Evolutionary conservation across 2,329 filamentous ascomycete species (phyloP), one percentile per base, ranked within the genome.

Genomic region (Dothiorella sarmentorum): DNA sequence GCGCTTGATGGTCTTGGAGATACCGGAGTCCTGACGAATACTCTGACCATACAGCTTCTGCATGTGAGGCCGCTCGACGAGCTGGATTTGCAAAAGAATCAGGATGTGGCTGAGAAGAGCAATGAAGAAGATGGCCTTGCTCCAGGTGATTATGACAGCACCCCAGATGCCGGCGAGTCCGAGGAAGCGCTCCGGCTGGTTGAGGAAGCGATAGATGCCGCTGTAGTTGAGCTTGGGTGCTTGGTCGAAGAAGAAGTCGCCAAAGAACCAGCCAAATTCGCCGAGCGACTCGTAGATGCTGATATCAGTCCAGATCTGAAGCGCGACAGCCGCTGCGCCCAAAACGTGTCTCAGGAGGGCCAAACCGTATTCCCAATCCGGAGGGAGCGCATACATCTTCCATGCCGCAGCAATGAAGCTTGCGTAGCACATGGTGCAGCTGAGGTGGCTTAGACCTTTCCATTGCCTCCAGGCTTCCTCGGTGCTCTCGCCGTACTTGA

Each of bases 181-280:
- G 63, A 99, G 87, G 37, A 97, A 87, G 59, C 93, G 88, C 73
- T 99, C 94, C 0, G 94, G 94, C 69, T 97, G 99, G 77, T 99
- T 99, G 64, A 99, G 80, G 76, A 96, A 99, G 47, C 94, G 91
- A 73, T 99, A 99, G 67, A 99, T 99, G 62, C 93, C 95, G 65
- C 89, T 91, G 75, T 99, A 99, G 0, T 90, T 97, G 62, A 97
- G 81, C 75, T 94, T 96, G 11, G 88, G 87, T 10, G 87, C 85
- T 44, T 90, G 88, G 62, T 97, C 91, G 70, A 94, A 97, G 80
- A 99, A 97, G 79, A 97, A 99, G 71, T 99, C 94, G 17, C 94
- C 94, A 69, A 92, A 97, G 79, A 97, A 97, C 93, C 93, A 99
- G 66, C 94, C 94, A 68, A 97, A 99, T 69, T 99, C 94, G 59